Evolutionary conservation across 2,329 filamentous ascomycete genomes (phyloP).

Genomic region (Fusarium xylarioides): DNA sequence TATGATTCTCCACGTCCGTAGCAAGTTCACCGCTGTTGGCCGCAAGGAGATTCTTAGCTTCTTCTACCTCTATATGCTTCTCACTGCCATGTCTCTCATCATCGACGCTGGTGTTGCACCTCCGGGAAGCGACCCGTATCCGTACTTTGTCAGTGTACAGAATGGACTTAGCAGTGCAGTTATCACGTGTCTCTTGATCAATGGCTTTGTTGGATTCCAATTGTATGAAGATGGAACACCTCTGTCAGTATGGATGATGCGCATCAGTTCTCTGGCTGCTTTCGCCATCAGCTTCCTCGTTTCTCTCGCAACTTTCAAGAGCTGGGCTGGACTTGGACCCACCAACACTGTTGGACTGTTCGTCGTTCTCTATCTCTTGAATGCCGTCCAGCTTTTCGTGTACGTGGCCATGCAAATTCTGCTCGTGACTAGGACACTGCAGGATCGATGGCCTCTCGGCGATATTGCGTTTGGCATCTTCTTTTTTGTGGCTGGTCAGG

Average conservation of each 20-base stretch:
- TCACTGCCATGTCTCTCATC: conserved; percentile 87
- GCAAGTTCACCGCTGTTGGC: conserved; percentile 96
- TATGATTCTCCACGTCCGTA: conserved; percentile 96
- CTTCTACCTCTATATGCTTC: conserved; percentile 95
- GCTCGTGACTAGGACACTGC: conserved; percentile 86
- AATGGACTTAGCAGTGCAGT: conserved; percentile 85
- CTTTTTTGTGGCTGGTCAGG: conserved; percentile 92
- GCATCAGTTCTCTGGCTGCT: conserved; percentile 79
- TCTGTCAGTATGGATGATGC: conserved; percentile 91
- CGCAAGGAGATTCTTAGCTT: conserved; percentile 82
- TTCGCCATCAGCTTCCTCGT: conserved; percentile 89
- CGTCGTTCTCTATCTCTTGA: conserved; percentile 89
- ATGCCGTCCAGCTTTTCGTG: conserved; percentile 84
- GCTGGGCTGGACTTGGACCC: conserved; percentile 85
- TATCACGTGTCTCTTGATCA: conserved; percentile 90
- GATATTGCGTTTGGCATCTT: conserved; percentile 90
- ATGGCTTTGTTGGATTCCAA: conserved; percentile 98
- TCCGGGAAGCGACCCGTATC: conserved; percentile 80
- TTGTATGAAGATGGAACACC: conserved; percentile 97
- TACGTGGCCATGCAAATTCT: conserved; percentile 90
- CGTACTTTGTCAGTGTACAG: conserved; percentile 91
- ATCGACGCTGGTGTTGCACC: conserved; percentile 94
- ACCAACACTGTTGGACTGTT: conserved; percentile 90
- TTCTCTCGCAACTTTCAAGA: conserved; percentile 90
- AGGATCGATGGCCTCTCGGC: conserved; percentile 94